phyloP scores from a whole-genome alignment of 108 stramenopile species.

The Cylindrotheca closterium region DNA sequence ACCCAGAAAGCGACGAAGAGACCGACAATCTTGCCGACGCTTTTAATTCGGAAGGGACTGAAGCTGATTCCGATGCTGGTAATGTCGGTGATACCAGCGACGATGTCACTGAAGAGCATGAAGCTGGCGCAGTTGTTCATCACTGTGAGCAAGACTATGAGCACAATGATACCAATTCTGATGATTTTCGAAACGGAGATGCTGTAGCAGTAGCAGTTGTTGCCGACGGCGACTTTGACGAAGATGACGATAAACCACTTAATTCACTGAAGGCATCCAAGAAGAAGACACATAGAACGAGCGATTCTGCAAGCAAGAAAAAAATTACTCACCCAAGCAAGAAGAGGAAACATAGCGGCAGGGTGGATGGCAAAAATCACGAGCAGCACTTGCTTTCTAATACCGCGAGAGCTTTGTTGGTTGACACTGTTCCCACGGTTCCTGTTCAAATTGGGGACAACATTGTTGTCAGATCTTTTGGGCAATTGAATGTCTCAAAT shows the following conservation, averaged over 20 bases:
- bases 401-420: conserved; percentile 51
- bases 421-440: conserved; percentile 46
- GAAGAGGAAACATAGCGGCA: conserved; percentile 22
- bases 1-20: conserved; percentile 25
- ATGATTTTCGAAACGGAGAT: conserved; percentile 3
- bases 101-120: conserved; percentile 26
- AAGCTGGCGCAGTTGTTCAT: conserved; percentile 41
- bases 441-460: conserved; percentile 52
- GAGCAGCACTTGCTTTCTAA: conserved; percentile 56
- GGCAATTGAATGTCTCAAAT: conserved; percentile 47
- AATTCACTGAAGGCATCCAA: conserved; percentile 4
- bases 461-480: conserved; percentile 67
- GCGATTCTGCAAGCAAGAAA: conserved; percentile 6
- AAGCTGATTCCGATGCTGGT: conserved; percentile 28
- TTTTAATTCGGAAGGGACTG: conserved; percentile 10
- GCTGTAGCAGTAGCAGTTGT: conserved; percentile 24
- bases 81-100: conserved; percentile 19
- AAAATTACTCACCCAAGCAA: conserved; percentile 25
- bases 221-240: conserved; percentile 25
- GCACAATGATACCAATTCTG: conserved; percentile 15
- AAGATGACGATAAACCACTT: conserved; percentile 19
- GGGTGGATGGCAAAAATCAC: conserved; percentile 20
- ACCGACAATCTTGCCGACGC: conserved; percentile 25
- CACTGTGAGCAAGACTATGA: conserved; percentile 34
- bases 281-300: conserved; percentile 10